Evolutionary conservation across 306 rosid genomes (phyloP).

Genomic region (Quercus dentata): DNA sequence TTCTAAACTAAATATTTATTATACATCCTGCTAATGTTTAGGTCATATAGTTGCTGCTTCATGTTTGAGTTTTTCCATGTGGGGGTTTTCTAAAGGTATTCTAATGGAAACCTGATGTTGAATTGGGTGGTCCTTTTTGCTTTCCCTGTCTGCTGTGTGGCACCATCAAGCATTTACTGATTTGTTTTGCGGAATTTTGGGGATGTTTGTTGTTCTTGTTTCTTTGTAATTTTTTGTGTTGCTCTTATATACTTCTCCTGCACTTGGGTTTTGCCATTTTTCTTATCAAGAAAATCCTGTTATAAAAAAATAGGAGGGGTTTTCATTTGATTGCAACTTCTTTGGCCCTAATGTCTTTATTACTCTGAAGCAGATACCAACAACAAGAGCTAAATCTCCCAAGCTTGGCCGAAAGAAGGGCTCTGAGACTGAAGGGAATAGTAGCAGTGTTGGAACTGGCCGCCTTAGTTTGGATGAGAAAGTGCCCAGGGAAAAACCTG

Average conservation of each 20-base stretch:
- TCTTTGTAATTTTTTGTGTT: no score
- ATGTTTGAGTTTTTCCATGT: slow-evolving; percentile 1
- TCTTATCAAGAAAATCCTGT: no score
- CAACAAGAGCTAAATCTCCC: slow-evolving; percentile 98
- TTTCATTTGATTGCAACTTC: slow-evolving; percentile 8
- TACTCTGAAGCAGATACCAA: slow-evolving; percentile 68
- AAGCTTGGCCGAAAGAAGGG: slow-evolving; percentile 91
- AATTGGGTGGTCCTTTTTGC: background rate
- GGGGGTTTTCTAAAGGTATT: slow-evolving; percentile 2
- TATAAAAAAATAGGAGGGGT: background rate
- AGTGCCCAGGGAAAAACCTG: slow-evolving; percentile 42
- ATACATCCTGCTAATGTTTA: background rate
- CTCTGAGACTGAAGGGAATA: slow-evolving; percentile 53
- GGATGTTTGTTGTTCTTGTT: no score
- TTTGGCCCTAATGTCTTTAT: background rate
- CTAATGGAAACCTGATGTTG: background rate
- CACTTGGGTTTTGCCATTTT: no score
- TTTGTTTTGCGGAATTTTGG: slow-evolving; percentile 3
- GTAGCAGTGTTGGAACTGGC: slow-evolving; percentile 35
- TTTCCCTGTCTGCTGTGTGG: background rate
- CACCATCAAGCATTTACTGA: slow-evolving; percentile 11
- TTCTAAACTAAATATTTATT: background rate
- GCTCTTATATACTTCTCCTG: no score
- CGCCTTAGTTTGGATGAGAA: slow-evolving; percentile 77
- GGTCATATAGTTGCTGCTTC: background rate